Evolutionary conservation across 2,329 filamentous ascomycete genomes (phyloP), one percentile per base, ranked within the genome.

Genomic region (Neonectria hederae): DNA sequence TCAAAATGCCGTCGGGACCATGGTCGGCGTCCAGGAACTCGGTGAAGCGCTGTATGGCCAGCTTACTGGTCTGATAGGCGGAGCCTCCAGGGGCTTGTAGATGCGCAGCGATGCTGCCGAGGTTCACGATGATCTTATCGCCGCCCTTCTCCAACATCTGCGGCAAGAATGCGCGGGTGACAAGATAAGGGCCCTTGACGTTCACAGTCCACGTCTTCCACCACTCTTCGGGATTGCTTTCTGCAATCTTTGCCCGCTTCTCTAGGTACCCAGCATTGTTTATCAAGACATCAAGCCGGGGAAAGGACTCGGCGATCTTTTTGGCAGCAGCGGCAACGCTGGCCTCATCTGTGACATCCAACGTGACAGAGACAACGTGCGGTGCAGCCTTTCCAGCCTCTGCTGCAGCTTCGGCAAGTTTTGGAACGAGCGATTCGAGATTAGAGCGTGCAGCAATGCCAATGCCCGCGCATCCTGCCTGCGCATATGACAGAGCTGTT

Each of bases 401-500:
- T 2, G 66, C 65, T 2, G 78, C 78, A 2, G 78, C 80, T 10
- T 74, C 69, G 6, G 76, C 75, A 3, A 83, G 80, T 6, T 72
- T 74, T 2, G 69, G 63, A 70, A 68, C 62, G 0, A 83, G 72
- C 0, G 77, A 74, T 5, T 76, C 70, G 5, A 86, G 76, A n/a
- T 76, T 69, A 3, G 83, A 85, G 22, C 88, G 83, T 0, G 86
- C 87, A 7, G 78, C 82, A 21, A 90, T 77, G 17, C 83, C 83
- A 60, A 90, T 86, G 28, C 76, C 74, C 0, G 82, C 79, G 30
- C 82, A 83, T 5, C 84, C 84, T 5, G 87, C 86, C 67, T 77
- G 77, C 21, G 86, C 87, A 69, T 83, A 90, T 10, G 84, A 83
- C n/a, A 85, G 71, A 1, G 86, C 86, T 4, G 83, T 85, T 14